A percentile compares a stretch with the other conserved stretches of the same genome.
Conservation (phyloP, 192 early-diverging fungal genomes). For the Linnemannia exigua region DNA sequence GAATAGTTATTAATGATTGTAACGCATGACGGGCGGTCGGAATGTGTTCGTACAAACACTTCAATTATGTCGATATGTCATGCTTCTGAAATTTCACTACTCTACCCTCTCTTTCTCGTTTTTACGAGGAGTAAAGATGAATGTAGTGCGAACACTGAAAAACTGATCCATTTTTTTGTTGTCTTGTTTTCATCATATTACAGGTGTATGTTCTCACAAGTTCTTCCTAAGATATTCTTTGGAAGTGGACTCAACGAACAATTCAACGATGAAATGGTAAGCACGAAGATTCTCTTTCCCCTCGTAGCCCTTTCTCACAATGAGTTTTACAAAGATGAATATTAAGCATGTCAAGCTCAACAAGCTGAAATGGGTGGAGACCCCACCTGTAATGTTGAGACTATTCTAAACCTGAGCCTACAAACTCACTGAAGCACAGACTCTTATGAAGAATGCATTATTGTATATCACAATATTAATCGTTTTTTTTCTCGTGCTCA, state of each 20-base stretch:
- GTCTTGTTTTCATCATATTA: too few species aligned
- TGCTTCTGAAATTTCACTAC: constrained; percentile 53
- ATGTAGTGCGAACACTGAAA: background rate
- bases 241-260: too few species aligned
- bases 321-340: constrained; percentile 41
- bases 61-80: constrained; percentile 58
- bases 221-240: too few species aligned
- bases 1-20: constrained; percentile 51
- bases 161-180: background rate
- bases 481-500: background rate
- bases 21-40: constrained; percentile 62
- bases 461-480: background rate
- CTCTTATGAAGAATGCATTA: background rate
- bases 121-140: background rate
- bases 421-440: too few species aligned
- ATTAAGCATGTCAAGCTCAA: constrained; percentile 61
- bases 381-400: constrained; percentile 58
- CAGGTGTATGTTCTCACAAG: too few species aligned
- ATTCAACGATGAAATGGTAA: constrained; percentile 27
- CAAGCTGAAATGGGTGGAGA: constrained; percentile 61
- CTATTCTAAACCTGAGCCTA: constrained; percentile 57
- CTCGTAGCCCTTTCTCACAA: background rate
- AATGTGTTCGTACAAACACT: constrained; percentile 61
- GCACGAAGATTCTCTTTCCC: background rate
- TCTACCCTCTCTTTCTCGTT: background rate